phyloP scores from a whole-genome alignment of 2,329 filamentous ascomycete genomes.

The Coniochaeta ligniaria region DNA sequence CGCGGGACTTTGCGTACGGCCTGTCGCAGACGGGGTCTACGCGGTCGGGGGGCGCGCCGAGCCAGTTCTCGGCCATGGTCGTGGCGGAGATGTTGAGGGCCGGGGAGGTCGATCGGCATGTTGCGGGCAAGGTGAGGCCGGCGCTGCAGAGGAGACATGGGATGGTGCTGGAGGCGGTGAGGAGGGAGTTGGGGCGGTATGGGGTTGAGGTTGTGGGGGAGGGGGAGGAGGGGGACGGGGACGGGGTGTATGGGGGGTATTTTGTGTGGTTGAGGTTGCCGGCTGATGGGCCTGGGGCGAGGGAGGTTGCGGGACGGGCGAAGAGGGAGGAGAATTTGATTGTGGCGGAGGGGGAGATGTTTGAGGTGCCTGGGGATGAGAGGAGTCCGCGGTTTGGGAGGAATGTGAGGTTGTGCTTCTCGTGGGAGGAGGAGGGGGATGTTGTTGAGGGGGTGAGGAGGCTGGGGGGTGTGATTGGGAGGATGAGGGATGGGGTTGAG shows the following conservation, averaged over 20 bases:
- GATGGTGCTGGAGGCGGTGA: conserved; percentile 51
- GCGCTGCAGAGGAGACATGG: conserved; percentile 36
- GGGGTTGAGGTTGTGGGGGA: conserved; percentile 40
- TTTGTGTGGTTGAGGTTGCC: conserved; percentile 76
- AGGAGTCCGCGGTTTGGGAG: conserved; percentile 46
- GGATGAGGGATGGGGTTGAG: conserved; percentile 9
- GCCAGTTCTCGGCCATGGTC: conserved; percentile 41
- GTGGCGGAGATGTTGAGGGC: conserved; percentile 38
- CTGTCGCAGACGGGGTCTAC: conserved; percentile 46
- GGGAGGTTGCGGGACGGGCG: conserved; percentile 49
- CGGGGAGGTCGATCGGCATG: conserved; percentile 35
- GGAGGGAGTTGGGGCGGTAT: conserved; percentile 51
- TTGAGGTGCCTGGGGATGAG: conserved; percentile 57
- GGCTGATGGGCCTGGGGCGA: conserved; percentile 36
- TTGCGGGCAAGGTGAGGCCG: conserved; percentile 34
- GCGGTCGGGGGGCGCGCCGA: conserved; percentile 50
- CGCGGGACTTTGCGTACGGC: conserved; percentile 43
- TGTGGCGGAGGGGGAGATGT: conserved; percentile 62
- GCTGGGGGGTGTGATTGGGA: conserved; percentile 24
- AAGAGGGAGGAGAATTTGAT: conserved; percentile 57
- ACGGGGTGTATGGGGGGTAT: conserved; percentile 65
- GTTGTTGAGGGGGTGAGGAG: conserved; percentile 59
- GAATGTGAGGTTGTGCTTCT: conserved; percentile 61
- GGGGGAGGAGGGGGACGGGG: conserved; percentile 30
- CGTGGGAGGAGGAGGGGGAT: conserved; percentile 61